These are phyloP conservation scores for Tolypocladium amazonense DNA, from an alignment of 2,329 filamentous ascomycete genomes.

Conservation along the genomic window DNA sequence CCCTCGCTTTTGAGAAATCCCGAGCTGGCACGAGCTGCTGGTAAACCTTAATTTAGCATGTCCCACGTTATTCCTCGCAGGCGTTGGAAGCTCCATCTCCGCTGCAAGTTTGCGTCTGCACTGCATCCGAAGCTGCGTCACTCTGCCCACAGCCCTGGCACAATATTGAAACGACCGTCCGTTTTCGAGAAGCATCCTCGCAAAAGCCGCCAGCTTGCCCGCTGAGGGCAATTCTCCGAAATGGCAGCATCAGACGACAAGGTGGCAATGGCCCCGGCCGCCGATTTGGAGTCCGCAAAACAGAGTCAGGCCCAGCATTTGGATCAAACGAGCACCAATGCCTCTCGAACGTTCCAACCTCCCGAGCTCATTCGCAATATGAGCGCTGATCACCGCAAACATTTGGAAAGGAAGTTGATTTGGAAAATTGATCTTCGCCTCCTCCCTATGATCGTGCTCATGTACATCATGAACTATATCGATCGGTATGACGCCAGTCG, in stretches of 20 bases:
- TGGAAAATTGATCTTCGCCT: slow-evolving; percentile 20
- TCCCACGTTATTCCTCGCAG: not conserved
- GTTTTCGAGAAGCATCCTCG: not conserved
- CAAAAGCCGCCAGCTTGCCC: not conserved
- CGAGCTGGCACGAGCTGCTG: not conserved
- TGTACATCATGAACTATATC: slow-evolving; percentile 32
- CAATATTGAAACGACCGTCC: not conserved
- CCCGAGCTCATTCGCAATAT: slow-evolving; percentile 1
- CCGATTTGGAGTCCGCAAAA: not conserved
- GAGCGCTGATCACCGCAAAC: not conserved
- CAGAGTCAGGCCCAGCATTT: not conserved
- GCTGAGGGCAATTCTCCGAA: not conserved
- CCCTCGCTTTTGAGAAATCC: not conserved
- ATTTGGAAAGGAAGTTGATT: slow-evolving; percentile 5
- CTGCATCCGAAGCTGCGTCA: no score
- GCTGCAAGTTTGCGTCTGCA: not conserved
- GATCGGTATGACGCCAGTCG: slow-evolving; percentile 18
- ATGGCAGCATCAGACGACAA: not conserved
- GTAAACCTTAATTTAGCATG: not conserved
- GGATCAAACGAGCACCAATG: not conserved
- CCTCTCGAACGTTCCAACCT: not conserved
- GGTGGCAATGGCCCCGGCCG: not conserved
- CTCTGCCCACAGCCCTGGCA: no score
- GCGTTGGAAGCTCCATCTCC: not conserved
- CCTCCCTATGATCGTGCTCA: slow-evolving; percentile 14